Evolutionary conservation across 2,329 filamentous ascomycete genomes (phyloP), one percentile per base, ranked within the genome.

Genomic region (Orbilia brochopaga): DNA sequence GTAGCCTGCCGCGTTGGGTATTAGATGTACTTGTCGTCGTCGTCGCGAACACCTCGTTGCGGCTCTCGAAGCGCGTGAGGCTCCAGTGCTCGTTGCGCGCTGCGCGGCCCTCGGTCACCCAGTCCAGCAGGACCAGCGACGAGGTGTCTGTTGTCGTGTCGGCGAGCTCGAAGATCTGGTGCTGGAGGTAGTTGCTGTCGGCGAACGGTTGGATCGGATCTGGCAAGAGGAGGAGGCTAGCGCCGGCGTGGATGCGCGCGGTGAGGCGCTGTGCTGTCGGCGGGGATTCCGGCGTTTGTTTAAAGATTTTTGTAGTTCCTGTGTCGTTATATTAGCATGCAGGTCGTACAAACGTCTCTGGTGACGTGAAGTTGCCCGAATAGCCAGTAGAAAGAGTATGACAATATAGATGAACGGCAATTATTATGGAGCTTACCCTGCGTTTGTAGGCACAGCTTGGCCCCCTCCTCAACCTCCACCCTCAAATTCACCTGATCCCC

Each of bases 301-400:
- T 96, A 85, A 96, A 97, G 76, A 99, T 87, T 81, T 97, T 99
- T 70, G 94, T 97, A 80, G 92, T 91, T 58, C 93, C 93, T 82
- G 87, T 85, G 0, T 85, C 48, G 4, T 35, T 44, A 40, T 37
- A 8, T 11, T 54, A 19, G n/a, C n/a, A n/a, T n/a, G n/a, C n/a
- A n/a, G n/a, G n/a, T n/a, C 58, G 57, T n/a, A 37, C 35, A 51
- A 64, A 74, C 30, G 11, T 52, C 17, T 23, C 21, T 60, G 51
- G n/a, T 56, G 57, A 23, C 27, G 8, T 32, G 27, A 8, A 4
- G 8, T 32, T 3, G 8, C 8, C 15, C 0, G 23, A 61, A 54
- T n/a, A 61, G 13, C 19, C 7, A 52, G 21, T 15, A 46, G 2
- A 37, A 52, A 40, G 23, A 19, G 8, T 10, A 42, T 42, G 19